Base-by-base conservation (phyloP, 2,329 filamentous ascomycete species). In the Clarireedia homoeocarpa region DNA sequence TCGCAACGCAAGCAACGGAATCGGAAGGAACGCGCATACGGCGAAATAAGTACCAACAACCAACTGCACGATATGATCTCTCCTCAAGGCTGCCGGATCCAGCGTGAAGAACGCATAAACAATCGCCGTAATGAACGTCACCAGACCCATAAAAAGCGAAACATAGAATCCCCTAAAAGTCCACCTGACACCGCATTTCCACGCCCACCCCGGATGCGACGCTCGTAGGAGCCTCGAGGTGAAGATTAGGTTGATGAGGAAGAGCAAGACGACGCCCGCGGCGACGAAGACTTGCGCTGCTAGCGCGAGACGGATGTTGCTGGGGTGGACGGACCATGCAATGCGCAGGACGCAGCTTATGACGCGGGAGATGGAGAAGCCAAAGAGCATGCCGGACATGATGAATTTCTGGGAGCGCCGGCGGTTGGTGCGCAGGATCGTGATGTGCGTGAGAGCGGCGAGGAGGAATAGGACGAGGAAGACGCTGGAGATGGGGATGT, bases 171-270 rank as follows among this genome's bases (percentile, higher is more conserved):
- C 56, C 20, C 73, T 63, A 51, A 55, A 55, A 10, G 7, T 42
- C 7, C 10, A 44, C 6, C 5, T 73, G 75, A 26, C 80, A 73
- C 2, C 71, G 62, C 14, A 70, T 73, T 60, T 80, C 88, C 88
- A 91, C 56, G 89, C 89, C 24, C 89, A 66, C 1, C 68, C 67
- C 0, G 88, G 88, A 63, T 91, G 86, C 51, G 82, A 80, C 5
- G 85, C 85, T 48, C 89, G 80, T 26, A 94, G 71, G 30, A 95
- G 77, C 42, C 89, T 83, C 70, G 90, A 87, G 0, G 84, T 73
- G 66, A 91, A 87, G 65, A 94, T 73, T 40, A 95, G 72, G 72
- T 95, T 92, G 70, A 90, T 74, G 63, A 91, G 72, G 69, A 88
- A 91, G 27, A 95, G 74, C 6, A 95, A 71, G 39, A 94, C 69